Percentiles rank a stretch among this genome's conserved stretches.
phyloP scores from a whole-genome alignment of 345 rosid genomes.

The Hibiscus tridactylites region DNA sequence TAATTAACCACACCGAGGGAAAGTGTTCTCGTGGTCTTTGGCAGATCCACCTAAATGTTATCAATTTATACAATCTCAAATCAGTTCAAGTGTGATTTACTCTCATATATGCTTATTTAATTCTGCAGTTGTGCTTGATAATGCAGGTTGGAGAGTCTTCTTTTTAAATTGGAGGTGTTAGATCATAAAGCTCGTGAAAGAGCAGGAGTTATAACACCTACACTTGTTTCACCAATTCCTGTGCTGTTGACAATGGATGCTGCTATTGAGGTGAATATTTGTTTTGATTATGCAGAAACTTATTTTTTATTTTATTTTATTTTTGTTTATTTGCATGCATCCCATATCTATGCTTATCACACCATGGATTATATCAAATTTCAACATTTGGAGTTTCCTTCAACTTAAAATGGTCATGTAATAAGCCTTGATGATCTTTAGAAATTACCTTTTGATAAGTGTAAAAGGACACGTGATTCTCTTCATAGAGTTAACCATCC shows the following conservation, averaged over 20 bases:
- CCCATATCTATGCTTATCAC: background rate
- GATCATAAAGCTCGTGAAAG: conserved; percentile 97
- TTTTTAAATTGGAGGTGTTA: conserved; percentile 88
- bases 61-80: background rate
- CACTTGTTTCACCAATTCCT: conserved; percentile 78
- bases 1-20: background rate
- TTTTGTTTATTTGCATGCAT: background rate
- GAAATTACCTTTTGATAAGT: background rate
- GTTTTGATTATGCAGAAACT: conserved; percentile 14
- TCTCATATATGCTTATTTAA: background rate
- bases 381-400: background rate
- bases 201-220: conserved; percentile 82
- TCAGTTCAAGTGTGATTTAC: background rate
- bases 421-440: background rate
- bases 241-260: conserved; percentile 78
- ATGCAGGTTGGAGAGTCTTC: background rate
- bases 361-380: background rate
- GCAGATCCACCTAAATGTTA: background rate
- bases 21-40: background rate
- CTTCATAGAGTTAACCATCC: background rate
- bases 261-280: conserved; percentile 63
- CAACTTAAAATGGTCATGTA: background rate
- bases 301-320: background rate
- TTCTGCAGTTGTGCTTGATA: background rate
- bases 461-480: background rate